Base-by-base conservation (phyloP, 106 monocot species). In the Narthecium ossifragum region DNA sequence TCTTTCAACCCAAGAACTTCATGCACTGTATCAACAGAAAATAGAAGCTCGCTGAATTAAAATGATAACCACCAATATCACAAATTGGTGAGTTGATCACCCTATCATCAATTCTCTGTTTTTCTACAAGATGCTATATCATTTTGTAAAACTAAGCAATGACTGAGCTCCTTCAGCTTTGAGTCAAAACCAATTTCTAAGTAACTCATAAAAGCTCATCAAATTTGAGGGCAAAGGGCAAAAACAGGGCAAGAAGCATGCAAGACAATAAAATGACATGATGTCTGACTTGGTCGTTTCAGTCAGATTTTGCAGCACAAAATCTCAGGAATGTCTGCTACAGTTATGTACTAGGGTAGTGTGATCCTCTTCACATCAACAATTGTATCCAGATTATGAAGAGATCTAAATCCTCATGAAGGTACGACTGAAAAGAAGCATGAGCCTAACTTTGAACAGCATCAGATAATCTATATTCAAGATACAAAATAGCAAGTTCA, bases 1-100 rank as follows among this genome's bases (percentile, higher is more conserved):
- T 50, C 81, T 62, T 74, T 69, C 60, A 88, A 59, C 49, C 98
- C 87, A 62, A 98, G 98, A 51, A 91, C 79, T 45, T 82, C 70
- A 61, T 90, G 98, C 47, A 98, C 98, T 98, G 87, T 66, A 73
- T 15, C 18, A 50, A 31, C 31, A 61, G 4, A 26, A 72, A 20
- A 14, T 31, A 3, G 27, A 56, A 52, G 14, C 36, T 36, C 5
- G 7, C 21, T 31, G 14, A 17, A 57, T 20, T 57, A 34, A n/a
- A 6, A 34, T 57, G 27, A 2, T 9, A 17, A 34, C 15, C 10
- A 34, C 6, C 43, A 43, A 43, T 18, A 17, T 11, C 43, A 43
- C 14, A 0, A 13, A 43, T 43, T 43, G n/a, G n/a, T n/a, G n/a
- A n/a, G n/a, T n/a, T n/a, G n/a, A n/a, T n/a, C n/a, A n/a, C n/a